phyloP scores from a whole-genome alignment of 441 rosid genomes.

The Melastoma candidum region DNA sequence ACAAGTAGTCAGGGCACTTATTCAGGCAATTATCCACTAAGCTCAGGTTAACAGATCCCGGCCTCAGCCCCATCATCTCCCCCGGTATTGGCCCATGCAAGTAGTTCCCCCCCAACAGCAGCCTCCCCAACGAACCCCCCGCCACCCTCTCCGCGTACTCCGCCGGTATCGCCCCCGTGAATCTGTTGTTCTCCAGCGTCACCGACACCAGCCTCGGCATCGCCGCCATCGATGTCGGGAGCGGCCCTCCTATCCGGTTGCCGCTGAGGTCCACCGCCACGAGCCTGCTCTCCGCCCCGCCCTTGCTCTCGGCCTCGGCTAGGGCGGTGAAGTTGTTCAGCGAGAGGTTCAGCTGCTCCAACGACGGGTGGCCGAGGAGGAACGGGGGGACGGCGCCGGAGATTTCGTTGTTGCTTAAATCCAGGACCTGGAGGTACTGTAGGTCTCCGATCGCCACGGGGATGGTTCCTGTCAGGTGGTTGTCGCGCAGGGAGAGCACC shows the following conservation, averaged over 20 bases:
- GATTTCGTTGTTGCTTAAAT: constrained; percentile 10
- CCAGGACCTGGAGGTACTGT: constrained; percentile 11
- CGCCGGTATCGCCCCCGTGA: constrained; percentile 11
- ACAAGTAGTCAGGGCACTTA: constrained; percentile 6
- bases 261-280: constrained; percentile 9
- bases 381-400: constrained; percentile 7
- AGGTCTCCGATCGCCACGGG: not conserved
- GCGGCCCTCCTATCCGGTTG: constrained; percentile 7
- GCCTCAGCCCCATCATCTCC: constrained; percentile 1
- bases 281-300: constrained; percentile 3
- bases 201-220: constrained; percentile 10
- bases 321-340: constrained; percentile 13
- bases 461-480: constrained; percentile 5
- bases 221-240: constrained; percentile 1
- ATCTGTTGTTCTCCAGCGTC: constrained; percentile 11
- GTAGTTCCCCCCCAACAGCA: constrained; percentile 15
- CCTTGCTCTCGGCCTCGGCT: not conserved
- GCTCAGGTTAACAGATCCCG: constrained; percentile 8
- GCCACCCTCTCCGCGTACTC: constrained; percentile 4
- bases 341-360: constrained; percentile 5
- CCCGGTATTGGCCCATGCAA: constrained; percentile 10
- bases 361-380: constrained; percentile 9
- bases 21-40: constrained; percentile 11
- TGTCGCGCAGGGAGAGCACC: constrained; percentile 14
- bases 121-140: not conserved